Conservation (phyloP, 139 green algal species). For the Haematococcus sp. region DNA sequence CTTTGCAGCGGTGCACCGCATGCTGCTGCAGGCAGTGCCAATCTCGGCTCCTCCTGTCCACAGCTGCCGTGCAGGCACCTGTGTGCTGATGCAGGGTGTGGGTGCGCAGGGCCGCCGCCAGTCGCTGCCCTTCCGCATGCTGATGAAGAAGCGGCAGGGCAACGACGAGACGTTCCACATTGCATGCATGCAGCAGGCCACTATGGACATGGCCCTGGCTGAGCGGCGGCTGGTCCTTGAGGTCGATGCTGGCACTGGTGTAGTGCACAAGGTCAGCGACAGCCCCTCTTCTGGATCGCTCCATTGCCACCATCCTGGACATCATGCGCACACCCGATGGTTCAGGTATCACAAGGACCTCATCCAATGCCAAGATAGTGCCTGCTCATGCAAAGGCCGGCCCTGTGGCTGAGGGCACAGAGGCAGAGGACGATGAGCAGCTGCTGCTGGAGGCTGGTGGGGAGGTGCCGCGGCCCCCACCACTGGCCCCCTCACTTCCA, state of each 20-base stretch:
- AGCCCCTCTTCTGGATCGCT: background rate
- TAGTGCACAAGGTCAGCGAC: background rate
- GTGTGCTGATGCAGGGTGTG: background rate
- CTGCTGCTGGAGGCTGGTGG: background rate
- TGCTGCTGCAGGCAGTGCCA: background rate
- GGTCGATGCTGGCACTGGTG: background rate
- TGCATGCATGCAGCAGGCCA: background rate
- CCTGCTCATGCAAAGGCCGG: background rate
- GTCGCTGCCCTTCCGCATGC: background rate
- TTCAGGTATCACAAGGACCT: background rate
- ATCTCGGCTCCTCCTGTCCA: background rate
- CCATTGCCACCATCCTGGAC: background rate
- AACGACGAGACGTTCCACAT: background rate
- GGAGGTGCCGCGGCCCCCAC: background rate
- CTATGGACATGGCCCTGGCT: background rate
- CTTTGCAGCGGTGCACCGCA: background rate
- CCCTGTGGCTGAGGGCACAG: background rate
- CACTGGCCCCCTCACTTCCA: too few species aligned
- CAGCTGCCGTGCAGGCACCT: conserved; percentile 6
- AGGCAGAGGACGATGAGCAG: background rate
- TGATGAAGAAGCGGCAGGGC: background rate
- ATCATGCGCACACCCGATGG: background rate
- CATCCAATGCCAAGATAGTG: background rate
- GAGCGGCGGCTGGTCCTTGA: conserved; percentile 3
- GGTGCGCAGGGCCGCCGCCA: background rate